These are phyloP conservation scores for Larix sibirica DNA, from an alignment of 83 land plant species.

Conservation along the genomic window DNA sequence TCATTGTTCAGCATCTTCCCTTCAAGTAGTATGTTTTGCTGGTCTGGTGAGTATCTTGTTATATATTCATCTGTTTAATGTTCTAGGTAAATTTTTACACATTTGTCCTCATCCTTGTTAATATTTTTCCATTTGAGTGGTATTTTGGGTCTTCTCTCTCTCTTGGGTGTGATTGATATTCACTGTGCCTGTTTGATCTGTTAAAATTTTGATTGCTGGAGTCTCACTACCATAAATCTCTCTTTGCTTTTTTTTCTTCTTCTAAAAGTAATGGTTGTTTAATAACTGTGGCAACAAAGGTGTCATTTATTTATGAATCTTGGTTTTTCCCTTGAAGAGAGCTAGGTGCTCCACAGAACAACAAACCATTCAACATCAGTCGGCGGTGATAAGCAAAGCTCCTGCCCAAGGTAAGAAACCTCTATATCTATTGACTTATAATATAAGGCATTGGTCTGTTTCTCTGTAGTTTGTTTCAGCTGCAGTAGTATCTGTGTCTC, in stretches of 20 bases:
- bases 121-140: not conserved
- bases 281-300: not conserved
- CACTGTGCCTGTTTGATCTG: too few relatives aligned
- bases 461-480: not conserved
- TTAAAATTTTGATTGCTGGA: not conserved
- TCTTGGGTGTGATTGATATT: not conserved
- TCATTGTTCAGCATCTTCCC: constrained; percentile 2
- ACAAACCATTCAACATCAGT: constrained; percentile 9
- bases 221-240: not conserved
- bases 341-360: constrained; percentile 10
- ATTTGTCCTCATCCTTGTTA: too few relatives aligned
- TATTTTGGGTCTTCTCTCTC: not conserved
- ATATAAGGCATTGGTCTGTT: not conserved
- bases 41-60: not conserved
- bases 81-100: too few relatives aligned
- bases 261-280: not conserved
- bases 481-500: not conserved
- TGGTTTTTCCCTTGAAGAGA: not conserved
- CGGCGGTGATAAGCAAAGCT: not conserved
- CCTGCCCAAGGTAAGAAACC: not conserved
- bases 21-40: constrained; percentile 10
- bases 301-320: not conserved
- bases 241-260: not conserved
- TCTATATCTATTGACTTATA: not conserved
- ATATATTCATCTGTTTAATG: too few relatives aligned